These are phyloP conservation scores for Hyparrhenia diplandra DNA, from an alignment of 176 grass and related monocot genomes.

Conservation along the genomic window DNA sequence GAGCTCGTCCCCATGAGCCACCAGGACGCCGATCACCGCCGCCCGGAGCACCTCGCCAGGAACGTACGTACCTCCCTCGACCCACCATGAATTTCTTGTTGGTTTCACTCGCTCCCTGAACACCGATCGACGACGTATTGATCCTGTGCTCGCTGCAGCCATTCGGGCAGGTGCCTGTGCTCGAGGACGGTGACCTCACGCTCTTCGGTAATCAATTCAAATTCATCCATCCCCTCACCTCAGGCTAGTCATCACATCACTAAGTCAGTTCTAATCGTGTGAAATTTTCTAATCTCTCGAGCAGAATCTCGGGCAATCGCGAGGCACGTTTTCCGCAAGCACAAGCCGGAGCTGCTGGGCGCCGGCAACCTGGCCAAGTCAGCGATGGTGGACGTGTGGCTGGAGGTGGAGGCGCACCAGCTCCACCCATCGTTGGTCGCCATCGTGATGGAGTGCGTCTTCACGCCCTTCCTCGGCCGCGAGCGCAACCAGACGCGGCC, in stretches of 20 bases:
- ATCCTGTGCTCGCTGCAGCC: no score
- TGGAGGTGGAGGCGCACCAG: constrained; percentile 38
- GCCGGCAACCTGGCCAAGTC: neutral
- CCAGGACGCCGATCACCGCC: constrained; percentile 26
- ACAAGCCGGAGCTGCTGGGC: neutral
- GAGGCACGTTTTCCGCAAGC: constrained; percentile 6
- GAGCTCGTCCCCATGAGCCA: constrained; percentile 36
- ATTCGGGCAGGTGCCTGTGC: neutral
- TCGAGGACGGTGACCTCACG: constrained; percentile 34
- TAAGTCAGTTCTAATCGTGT: no score
- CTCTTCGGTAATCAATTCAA: constrained; percentile 5
- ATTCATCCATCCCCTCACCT: no score
- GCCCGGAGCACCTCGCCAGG: constrained; percentile 42
- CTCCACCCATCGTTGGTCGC: neutral
- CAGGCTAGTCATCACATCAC: no score
- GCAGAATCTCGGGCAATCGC: constrained; percentile 18
- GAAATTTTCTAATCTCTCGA: no score
- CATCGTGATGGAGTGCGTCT: constrained; percentile 4
- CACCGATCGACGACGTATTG: no score
- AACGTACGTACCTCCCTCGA: constrained; percentile 20
- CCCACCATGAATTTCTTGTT: no score
- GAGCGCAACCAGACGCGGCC: constrained; percentile 7
- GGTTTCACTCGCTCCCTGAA: no score
- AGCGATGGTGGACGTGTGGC: constrained; percentile 28
- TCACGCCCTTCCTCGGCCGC: constrained; percentile 19